Conservation (phyloP, 352 stramenopile genomes). For the Phytophthora ramorum region DNA sequence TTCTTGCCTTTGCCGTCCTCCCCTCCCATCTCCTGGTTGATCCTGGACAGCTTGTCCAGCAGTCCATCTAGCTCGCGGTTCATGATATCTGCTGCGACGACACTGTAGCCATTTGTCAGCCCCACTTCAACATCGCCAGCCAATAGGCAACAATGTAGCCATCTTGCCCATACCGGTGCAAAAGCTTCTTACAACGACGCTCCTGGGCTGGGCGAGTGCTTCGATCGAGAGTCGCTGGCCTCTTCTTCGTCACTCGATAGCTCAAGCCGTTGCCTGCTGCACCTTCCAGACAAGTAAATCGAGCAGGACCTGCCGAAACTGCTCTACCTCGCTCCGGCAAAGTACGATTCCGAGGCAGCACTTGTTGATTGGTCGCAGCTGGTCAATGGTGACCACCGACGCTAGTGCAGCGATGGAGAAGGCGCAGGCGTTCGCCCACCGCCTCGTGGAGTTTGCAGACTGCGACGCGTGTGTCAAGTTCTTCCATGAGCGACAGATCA, state of each 20-base stretch:
- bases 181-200: conserved; percentile 6
- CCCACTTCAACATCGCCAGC: conserved; percentile 39
- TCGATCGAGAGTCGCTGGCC: conserved; percentile 1
- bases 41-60: conserved; percentile 72
- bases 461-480: conserved; percentile 61
- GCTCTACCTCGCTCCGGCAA: conserved; percentile 12
- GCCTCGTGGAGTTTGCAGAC: conserved; percentile 79
- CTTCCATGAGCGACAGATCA: conserved; percentile 61
- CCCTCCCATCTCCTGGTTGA: conserved; percentile 85
- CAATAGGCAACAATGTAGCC: conserved; percentile 29
- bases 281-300: conserved; percentile 33
- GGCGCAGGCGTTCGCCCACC: conserved; percentile 77
- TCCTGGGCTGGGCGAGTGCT: background rate
- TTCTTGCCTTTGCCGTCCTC: conserved; percentile 77
- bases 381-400: conserved; percentile 8
- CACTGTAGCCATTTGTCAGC: conserved; percentile 35
- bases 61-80: conserved; percentile 82
- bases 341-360: conserved; percentile 24
- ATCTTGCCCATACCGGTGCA: conserved; percentile 18
- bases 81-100: conserved; percentile 41
- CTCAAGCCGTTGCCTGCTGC: conserved; percentile 16
- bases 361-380: conserved; percentile 23
- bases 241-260: background rate
- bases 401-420: conserved; percentile 17
- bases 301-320: conserved; percentile 23